A percentile compares a stretch with the other conserved stretches of the same genome.
Evolutionary conservation across 1,284 basidiomycete genomes (phyloP).

Genomic region (Jaminaea rosea): DNA sequence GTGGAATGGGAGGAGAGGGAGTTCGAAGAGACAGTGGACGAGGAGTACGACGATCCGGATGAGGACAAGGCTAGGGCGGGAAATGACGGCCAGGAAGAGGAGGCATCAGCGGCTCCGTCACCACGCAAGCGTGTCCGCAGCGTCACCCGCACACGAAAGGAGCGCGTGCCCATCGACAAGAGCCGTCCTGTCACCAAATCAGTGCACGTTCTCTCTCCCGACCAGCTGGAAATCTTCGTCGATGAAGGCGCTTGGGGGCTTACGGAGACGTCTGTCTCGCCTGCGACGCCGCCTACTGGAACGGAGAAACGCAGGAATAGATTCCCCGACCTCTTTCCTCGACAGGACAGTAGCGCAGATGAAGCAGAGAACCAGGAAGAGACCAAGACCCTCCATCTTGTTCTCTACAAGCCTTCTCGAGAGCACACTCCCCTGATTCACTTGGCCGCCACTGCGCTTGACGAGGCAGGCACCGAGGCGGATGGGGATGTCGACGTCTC

Average conservation of each 20-base stretch:
- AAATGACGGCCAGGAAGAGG: neutral
- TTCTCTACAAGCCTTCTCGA: constrained; percentile 75
- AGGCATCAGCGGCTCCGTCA: neutral
- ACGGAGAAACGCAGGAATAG: no score
- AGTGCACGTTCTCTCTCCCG: neutral
- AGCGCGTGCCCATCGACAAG: no score
- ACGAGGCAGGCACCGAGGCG: no score
- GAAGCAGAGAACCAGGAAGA: constrained; percentile 14
- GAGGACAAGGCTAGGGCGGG: neutral
- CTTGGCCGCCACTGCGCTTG: no score
- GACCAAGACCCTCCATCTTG: constrained; percentile 60
- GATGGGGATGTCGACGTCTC: no score
- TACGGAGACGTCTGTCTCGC: neutral
- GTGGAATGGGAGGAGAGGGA: neutral
- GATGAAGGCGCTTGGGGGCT: constrained; percentile 1
- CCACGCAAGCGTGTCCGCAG: neutral
- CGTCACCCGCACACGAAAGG: neutral
- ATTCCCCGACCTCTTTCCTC: neutral
- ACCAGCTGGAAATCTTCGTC: neutral
- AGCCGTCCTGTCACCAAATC: neutral
- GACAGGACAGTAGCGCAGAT: neutral
- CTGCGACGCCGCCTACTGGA: no score
- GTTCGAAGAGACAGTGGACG: neutral
- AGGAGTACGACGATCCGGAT: neutral
- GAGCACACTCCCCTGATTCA: constrained; percentile 64